Evolutionary conservation across 139 green algal genomes (phyloP).

Genomic region (Coccomyxa sp.): DNA sequence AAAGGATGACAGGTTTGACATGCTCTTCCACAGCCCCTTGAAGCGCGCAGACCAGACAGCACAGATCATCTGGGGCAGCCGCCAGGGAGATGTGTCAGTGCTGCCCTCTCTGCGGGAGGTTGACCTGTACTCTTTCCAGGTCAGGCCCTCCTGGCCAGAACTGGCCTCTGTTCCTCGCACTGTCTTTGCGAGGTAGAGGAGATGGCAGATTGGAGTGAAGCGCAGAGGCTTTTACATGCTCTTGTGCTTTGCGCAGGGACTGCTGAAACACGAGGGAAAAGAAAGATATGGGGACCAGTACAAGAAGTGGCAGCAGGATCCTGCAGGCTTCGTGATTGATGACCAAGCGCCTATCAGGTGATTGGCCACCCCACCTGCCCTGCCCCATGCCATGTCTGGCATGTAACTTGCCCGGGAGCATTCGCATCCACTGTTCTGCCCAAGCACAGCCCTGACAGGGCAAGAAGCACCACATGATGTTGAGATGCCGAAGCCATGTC

Average conservation of each 20-base stretch:
- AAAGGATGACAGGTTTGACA: slow-evolving; percentile 56
- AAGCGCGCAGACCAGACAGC: slow-evolving; percentile 71
- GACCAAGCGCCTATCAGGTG: slow-evolving; percentile 70
- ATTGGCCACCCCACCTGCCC: no score
- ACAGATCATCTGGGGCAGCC: slow-evolving; percentile 68
- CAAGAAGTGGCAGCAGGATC: slow-evolving; percentile 69
- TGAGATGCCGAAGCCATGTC: no score
- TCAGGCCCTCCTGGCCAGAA: slow-evolving; percentile 2
- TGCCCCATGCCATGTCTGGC: no score
- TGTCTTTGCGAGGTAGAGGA: no score
- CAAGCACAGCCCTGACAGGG: no score
- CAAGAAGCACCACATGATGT: no score
- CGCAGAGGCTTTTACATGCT: no score
- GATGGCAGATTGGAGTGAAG: no score
- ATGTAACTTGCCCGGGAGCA: no score
- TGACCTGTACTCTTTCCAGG: slow-evolving; percentile 94
- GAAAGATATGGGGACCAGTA: slow-evolving; percentile 62
- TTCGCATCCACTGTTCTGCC: no score
- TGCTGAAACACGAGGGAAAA: slow-evolving; percentile 85
- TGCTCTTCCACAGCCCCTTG: slow-evolving; percentile 71
- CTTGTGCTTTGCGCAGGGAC: no score
- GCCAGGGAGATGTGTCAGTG: slow-evolving; percentile 4
- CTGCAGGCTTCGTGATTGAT: slow-evolving; percentile 82
- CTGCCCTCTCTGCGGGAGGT: slow-evolving; percentile 82
- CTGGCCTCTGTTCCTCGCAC: not conserved